Evolutionary conservation across 208 protist species (phyloP).

Genomic region (Wallacemonas rigidus): DNA sequence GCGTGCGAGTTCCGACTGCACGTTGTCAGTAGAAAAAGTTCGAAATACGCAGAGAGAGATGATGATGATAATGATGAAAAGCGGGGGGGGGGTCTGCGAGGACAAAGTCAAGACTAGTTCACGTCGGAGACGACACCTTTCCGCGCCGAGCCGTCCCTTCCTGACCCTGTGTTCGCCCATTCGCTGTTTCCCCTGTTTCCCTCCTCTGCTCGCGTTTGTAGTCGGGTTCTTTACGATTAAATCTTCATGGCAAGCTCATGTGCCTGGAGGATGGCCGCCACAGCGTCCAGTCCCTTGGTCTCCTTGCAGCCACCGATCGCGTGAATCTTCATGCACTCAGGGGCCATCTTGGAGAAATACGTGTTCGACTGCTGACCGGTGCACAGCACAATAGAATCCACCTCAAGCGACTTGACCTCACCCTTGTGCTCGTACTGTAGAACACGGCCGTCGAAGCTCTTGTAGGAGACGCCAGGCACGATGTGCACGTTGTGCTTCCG

Average conservation of each 20-base stretch:
- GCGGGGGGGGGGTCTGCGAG: too few species aligned
- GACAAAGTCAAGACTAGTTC: conserved; percentile 12
- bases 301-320: conserved; percentile 68
- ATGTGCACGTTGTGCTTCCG: conserved; percentile 73
- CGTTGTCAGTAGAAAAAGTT: conserved; percentile 1
- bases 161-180: background rate
- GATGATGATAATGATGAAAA: background rate
- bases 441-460: conserved; percentile 77
- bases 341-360: conserved; percentile 31
- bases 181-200: background rate
- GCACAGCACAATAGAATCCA: conserved; percentile 90
- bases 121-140: background rate
- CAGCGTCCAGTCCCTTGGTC: conserved; percentile 72
- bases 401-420: conserved; percentile 38
- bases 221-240: conserved; percentile 12
- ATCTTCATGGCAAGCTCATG: conserved; percentile 48
- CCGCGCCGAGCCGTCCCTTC: too few species aligned
- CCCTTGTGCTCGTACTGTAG: conserved; percentile 57
- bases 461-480: conserved; percentile 72
- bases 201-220: background rate
- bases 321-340: conserved; percentile 32
- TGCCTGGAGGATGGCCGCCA: conserved; percentile 79
- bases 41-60: conserved; percentile 9
- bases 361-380: conserved; percentile 80
- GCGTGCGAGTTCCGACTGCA: background rate